These are phyloP conservation scores for Leccinum pseudoinsigne DNA, from an alignment of 1,284 basidiomycete species.

Conservation along the genomic window DNA sequence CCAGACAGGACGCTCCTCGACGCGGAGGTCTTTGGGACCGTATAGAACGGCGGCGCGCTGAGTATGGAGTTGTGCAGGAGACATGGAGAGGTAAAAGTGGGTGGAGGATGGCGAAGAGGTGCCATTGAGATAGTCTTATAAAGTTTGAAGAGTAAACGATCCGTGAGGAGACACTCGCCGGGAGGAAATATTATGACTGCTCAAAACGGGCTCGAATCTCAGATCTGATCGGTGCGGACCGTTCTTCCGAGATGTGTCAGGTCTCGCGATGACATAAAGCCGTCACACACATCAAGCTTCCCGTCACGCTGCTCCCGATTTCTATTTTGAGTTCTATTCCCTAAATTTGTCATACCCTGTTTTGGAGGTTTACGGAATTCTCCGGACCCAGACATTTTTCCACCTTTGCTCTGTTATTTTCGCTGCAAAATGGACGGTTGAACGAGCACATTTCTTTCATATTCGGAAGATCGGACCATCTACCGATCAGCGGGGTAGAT, in stretches of 20 bases:
- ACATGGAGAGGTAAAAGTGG: constrained; percentile 44
- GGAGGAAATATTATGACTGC: constrained; percentile 27
- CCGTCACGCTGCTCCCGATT: constrained; percentile 29
- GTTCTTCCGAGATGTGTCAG: constrained; percentile 25
- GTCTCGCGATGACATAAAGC: constrained; percentile 30
- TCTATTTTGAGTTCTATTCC: constrained; percentile 24
- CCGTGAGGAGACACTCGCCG: constrained; percentile 20
- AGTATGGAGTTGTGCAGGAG: constrained; percentile 53
- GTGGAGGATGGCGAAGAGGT: constrained; percentile 22
- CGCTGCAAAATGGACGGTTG: not conserved
- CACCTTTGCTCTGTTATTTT: constrained; percentile 15
- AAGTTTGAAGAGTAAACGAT: constrained; percentile 29
- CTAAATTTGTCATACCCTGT: constrained; percentile 27
- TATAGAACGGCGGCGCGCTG: constrained; percentile 70
- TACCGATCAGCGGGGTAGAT: constrained; percentile 34
- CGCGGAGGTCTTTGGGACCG: constrained; percentile 68
- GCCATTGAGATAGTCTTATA: constrained; percentile 36
- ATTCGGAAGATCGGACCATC: constrained; percentile 28
- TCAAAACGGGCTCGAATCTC: constrained; percentile 18
- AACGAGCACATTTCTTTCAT: constrained; percentile 12
- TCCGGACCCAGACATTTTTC: constrained; percentile 15
- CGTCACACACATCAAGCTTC: constrained; percentile 23
- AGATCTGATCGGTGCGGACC: constrained; percentile 30
- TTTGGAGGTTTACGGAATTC: constrained; percentile 25
- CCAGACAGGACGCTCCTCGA: constrained; percentile 67